Percentiles rank a stretch among this genome's conserved stretches.
Conservation (phyloP, 2,329 filamentous ascomycete species). For the Aspergillus carbonarius region DNA sequence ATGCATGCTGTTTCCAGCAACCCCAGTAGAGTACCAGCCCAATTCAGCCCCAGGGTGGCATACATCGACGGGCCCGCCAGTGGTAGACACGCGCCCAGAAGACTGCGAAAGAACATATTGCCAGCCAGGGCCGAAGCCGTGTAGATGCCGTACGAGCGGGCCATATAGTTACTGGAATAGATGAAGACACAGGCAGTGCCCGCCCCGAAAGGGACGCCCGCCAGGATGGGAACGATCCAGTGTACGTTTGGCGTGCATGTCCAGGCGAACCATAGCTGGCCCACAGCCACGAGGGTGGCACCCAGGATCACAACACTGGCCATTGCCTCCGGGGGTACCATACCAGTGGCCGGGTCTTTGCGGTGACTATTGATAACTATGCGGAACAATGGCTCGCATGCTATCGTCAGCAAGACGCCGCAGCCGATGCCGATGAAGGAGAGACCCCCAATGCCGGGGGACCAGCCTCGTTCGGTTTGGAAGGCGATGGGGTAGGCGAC, state of each 20-base stretch:
- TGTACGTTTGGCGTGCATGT: slow-evolving; percentile 75
- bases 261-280: slow-evolving; percentile 82
- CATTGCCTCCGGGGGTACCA: slow-evolving; percentile 71
- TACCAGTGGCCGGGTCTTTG: slow-evolving; percentile 69
- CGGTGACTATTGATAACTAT: slow-evolving; percentile 72
- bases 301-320: slow-evolving; percentile 76
- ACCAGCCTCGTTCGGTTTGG: slow-evolving; percentile 69
- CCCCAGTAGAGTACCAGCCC: slow-evolving; percentile 73
- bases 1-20: slow-evolving; percentile 69
- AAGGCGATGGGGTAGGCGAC: slow-evolving; percentile 85
- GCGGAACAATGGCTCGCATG: slow-evolving; percentile 64
- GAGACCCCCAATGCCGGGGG: slow-evolving; percentile 66
- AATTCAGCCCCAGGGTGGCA: slow-evolving; percentile 63
- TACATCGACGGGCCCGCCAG: slow-evolving; percentile 74
- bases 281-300: slow-evolving; percentile 67
- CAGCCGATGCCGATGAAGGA: slow-evolving; percentile 69
- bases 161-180: slow-evolving; percentile 74
- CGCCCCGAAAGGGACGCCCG: slow-evolving; percentile 74
- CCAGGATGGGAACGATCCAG: slow-evolving; percentile 73
- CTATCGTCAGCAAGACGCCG: slow-evolving; percentile 52
- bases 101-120: slow-evolving; percentile 65
- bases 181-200: slow-evolving; percentile 77
- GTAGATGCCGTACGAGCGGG: slow-evolving; percentile 73
- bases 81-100: slow-evolving; percentile 70
- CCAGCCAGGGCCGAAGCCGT: slow-evolving; percentile 74